Percentiles rank a stretch among this genome's conserved stretches.
phyloP scores from a whole-genome alignment of 2,329 filamentous ascomycete genomes.

The Amphichorda felina region DNA sequence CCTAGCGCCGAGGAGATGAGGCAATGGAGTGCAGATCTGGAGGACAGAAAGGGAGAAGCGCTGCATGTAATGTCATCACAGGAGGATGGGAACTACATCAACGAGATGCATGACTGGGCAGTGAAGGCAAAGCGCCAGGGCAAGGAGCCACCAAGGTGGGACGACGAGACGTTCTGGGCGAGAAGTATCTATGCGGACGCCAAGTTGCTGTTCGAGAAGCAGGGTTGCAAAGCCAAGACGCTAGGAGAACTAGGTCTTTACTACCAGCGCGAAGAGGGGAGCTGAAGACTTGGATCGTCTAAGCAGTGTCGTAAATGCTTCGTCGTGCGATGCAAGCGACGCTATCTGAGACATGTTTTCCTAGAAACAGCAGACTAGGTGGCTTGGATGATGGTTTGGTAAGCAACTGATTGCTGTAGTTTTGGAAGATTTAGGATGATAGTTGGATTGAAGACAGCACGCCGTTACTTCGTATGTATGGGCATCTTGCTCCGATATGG shows the following conservation, averaged over 20 bases:
- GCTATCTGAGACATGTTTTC: too few relatives aligned
- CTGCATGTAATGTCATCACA: conserved; percentile 16
- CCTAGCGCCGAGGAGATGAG: conserved; percentile 55
- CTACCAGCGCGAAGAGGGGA: conserved; percentile 23
- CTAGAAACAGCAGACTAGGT: too few relatives aligned
- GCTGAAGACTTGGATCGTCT: neutral
- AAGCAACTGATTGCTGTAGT: too few relatives aligned
- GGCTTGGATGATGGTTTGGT: too few relatives aligned
- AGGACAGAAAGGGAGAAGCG: conserved; percentile 25
- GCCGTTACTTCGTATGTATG: too few relatives aligned
- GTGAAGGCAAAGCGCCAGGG: conserved; percentile 36
- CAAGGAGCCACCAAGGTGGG: conserved; percentile 63
- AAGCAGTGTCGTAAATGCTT: too few relatives aligned
- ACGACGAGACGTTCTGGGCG: conserved; percentile 59
- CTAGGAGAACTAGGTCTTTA: conserved; percentile 63
- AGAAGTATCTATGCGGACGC: conserved; percentile 56
- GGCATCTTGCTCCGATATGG: too few relatives aligned
- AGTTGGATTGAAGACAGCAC: too few relatives aligned
- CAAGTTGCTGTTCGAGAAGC: conserved; percentile 57
- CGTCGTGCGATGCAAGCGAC: too few relatives aligned
- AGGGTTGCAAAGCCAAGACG: conserved; percentile 51
- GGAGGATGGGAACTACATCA: conserved; percentile 57
- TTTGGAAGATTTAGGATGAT: too few relatives aligned
- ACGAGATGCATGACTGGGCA: conserved; percentile 53
- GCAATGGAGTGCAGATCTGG: conserved; percentile 53